Evolutionary conservation across 441 rosid genomes (phyloP), one percentile per base, ranked within the genome.

Genomic region (Theobroma grandiflorum): DNA sequence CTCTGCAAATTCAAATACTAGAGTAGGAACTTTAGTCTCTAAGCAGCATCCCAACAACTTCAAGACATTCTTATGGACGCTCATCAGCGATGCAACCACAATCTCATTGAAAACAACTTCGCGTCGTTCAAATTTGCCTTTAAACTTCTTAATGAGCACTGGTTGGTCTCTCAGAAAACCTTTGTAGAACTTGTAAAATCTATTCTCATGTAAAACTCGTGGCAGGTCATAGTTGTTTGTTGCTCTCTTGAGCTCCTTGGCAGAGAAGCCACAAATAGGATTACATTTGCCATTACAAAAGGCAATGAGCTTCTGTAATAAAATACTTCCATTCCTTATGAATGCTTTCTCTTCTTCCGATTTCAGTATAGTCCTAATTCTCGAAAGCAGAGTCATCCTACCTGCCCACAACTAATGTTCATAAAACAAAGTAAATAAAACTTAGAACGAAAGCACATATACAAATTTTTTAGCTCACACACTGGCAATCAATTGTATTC

Each of bases 1-100:
- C 22, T 22, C 38, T 3, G n/a, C 59, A 45, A 38, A 68, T 18
- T 82, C 75, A 16, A 69, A 79, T 50, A 79, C 84, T 7, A 72
- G 31, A 49, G 37, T 72, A 3, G 84, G 84, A 49, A 16, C 18
- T 14, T 14, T 26, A 59, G 76, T 65, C 63, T 82, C 74, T 22
- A 82, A 52, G 74, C 84, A 84, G 49, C 74, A 79, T 67, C 87
- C 81, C 6, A 67, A 35, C 45, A 84, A 11, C 68, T 72, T 72
- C 26, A 84, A 15, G 4, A 55, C 59, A 67, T 82, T 73, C 8
- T 10, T 67, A 10, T 82, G 77, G 26, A 55, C 18, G 50, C 74
- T 67, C 83, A 82, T 59, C 4, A 59, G 55, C 14, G 81, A 72
- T 6, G 79, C 81, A 26, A 58, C 37, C 2, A 15, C 70, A 18